These are phyloP conservation scores for Fraxinus greggii DNA, from an alignment of 305 asterid genomes.

Conservation along the genomic window DNA sequence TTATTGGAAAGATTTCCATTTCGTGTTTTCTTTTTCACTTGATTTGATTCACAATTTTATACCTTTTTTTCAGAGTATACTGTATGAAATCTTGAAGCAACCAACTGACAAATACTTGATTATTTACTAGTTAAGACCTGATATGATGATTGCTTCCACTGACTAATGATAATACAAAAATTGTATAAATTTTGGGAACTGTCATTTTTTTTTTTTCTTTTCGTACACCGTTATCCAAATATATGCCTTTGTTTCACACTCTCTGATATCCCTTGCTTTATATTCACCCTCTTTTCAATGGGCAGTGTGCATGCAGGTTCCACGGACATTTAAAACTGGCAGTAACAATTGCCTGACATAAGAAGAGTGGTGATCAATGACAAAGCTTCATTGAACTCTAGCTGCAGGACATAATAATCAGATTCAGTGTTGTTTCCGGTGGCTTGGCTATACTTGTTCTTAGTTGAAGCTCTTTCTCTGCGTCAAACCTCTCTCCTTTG, in stretches of 20 bases:
- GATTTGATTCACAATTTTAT: neutral
- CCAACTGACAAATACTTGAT: neutral
- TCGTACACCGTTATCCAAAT: neutral
- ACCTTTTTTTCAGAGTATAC: neutral
- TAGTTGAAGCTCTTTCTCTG: conserved; percentile 16
- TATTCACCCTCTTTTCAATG: conserved; percentile 7
- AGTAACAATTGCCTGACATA: conserved; percentile 6
- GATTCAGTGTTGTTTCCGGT: neutral
- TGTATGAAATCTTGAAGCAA: neutral
- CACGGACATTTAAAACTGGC: conserved; percentile 13
- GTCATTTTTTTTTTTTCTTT: neutral
- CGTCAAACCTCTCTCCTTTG: conserved; percentile 33
- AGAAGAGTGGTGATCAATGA: conserved; percentile 10
- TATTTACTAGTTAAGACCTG: neutral
- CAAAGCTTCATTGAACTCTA: conserved; percentile 13
- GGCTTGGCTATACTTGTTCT: conserved; percentile 6
- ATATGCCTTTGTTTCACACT: neutral
- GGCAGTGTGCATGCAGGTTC: conserved; percentile 30
- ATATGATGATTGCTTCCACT: neutral
- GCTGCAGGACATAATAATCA: conserved; percentile 8
- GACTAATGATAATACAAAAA: conserved; percentile 5
- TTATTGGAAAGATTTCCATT: neutral
- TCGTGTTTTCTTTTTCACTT: neutral
- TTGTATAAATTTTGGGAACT: neutral
- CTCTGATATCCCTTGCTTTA: neutral